phyloP scores from a whole-genome alignment of 23 red algal genomes.

The Gracilariopsis chorda region DNA sequence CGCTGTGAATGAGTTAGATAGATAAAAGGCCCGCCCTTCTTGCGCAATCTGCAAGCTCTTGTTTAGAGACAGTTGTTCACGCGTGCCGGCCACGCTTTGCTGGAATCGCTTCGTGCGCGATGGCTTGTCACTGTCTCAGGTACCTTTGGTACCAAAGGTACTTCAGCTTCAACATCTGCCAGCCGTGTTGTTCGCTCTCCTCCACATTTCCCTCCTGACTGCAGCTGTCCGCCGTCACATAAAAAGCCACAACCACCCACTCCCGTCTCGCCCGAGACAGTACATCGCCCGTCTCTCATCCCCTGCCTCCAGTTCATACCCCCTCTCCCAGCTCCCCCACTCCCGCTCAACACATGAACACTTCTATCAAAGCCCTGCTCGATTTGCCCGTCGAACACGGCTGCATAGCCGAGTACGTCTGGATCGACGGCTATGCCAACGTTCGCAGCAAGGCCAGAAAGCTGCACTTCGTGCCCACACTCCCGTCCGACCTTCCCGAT shows the following conservation, averaged over 20 bases:
- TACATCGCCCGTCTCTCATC: background rate
- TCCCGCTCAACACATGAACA: background rate
- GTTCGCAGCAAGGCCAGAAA: constrained; percentile 78
- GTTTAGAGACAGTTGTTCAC: too few species aligned
- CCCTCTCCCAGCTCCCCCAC: background rate
- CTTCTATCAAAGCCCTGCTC: constrained; percentile 43
- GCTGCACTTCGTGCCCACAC: constrained; percentile 28
- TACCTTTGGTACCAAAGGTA: too few species aligned
- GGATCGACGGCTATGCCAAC: constrained; percentile 87
- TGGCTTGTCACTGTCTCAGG: too few species aligned
- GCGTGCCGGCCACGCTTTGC: too few species aligned
- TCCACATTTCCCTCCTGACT: background rate
- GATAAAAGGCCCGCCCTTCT: too few species aligned
- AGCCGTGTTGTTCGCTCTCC: too few species aligned
- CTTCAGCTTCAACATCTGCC: too few species aligned
- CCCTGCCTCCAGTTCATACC: background rate
- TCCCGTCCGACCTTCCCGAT: constrained; percentile 62
- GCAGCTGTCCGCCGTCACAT: background rate
- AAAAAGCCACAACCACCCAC: background rate
- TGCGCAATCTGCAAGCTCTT: too few species aligned
- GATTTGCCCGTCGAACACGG: constrained; percentile 29
- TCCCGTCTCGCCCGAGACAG: background rate
- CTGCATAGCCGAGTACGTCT: constrained; percentile 95
- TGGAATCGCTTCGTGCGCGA: too few species aligned
- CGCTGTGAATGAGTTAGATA: too few species aligned